These are phyloP conservation scores for Chenopodium album DNA, from an alignment of 148 eudicot species.

Conservation along the genomic window DNA sequence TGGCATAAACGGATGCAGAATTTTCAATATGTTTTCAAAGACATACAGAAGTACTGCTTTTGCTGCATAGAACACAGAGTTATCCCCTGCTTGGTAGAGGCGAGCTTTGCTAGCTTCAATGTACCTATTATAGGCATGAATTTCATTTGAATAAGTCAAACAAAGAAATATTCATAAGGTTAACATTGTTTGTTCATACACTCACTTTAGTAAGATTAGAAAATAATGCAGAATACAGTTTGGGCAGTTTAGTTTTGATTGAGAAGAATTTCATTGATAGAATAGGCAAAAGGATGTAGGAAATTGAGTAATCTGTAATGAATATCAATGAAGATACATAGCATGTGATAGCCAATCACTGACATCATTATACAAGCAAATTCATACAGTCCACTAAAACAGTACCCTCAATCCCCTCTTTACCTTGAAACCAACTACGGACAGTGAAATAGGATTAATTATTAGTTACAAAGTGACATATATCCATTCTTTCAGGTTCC, in stretches of 20 bases:
- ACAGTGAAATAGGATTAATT: neutral
- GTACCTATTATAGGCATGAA: conserved; percentile 50
- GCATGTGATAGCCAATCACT: neutral
- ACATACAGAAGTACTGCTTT: conserved; percentile 88
- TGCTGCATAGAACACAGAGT: conserved; percentile 46
- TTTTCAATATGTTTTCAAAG: conserved; percentile 70
- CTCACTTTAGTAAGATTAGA: neutral
- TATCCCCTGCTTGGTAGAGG: conserved; percentile 64
- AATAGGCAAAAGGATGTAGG: neutral
- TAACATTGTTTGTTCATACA: neutral
- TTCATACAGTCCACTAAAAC: neutral
- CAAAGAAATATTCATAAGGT: neutral
- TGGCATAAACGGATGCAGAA: conserved; percentile 99
- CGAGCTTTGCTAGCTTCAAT: conserved; percentile 99
- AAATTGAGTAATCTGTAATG: neutral
- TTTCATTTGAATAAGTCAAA: neutral
- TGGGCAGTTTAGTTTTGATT: neutral
- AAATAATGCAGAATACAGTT: neutral
- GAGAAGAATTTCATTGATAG: neutral
- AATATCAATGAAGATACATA: neutral
- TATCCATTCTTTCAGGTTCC: neutral
- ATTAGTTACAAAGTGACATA: neutral
- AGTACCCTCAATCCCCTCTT: neutral
- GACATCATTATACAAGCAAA: neutral
- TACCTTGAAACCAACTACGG: neutral